phyloP scores from a whole-genome alignment of 257 asterid genomes.

The Nicotiana knightiana region DNA sequence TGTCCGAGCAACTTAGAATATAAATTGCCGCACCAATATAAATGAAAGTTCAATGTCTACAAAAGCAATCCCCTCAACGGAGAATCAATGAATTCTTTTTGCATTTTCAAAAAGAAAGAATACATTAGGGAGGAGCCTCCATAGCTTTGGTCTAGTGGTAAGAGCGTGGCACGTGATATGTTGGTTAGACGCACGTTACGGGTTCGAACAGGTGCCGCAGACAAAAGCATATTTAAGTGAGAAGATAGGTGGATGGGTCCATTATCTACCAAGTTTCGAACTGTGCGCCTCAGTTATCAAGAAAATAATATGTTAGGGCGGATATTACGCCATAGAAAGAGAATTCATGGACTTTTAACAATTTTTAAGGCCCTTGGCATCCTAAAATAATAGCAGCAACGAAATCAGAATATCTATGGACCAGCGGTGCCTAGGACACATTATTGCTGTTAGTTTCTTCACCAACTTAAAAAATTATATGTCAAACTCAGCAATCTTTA shows the following conservation, averaged over 20 bases:
- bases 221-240: too few relatives aligned
- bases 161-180: too few relatives aligned
- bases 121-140: background rate
- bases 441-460: background rate
- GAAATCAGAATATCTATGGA: background rate
- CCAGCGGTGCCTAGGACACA: background rate
- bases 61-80: background rate
- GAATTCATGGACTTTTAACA: background rate
- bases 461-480: background rate
- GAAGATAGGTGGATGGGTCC: too few relatives aligned
- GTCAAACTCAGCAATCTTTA: background rate
- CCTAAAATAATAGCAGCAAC: background rate
- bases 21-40: background rate
- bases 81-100: background rate
- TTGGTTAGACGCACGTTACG: too few relatives aligned
- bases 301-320: too few relatives aligned
- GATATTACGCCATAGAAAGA: background rate
- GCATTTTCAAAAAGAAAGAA: background rate
- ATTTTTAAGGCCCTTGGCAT: background rate
- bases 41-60: conserved; percentile 2
- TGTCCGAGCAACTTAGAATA: too few relatives aligned
- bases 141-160: too few relatives aligned
- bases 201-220: too few relatives aligned
- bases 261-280: too few relatives aligned
- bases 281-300: too few relatives aligned